Base-by-base conservation (phyloP, 257 asterid genomes). In the Petunia secreta region DNA sequence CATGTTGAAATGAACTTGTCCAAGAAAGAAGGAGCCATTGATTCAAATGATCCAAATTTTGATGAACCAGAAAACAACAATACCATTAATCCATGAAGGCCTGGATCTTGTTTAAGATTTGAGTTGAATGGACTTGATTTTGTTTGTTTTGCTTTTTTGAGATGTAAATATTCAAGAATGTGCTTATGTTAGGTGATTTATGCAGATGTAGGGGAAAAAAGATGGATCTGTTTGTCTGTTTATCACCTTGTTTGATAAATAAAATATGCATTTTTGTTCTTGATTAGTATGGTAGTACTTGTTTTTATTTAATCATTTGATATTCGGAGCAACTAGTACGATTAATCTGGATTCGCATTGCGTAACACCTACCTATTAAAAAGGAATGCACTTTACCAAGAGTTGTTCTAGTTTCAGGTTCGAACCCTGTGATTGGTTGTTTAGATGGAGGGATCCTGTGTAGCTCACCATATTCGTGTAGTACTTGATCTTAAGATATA, bases 21-120 rank as follows among this genome's bases (percentile, higher is more conserved):
- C 78, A 85, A 59, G 63, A 85, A 85, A 79, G 87, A 80, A n/a
- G 53, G 4, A 36, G 87, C 83, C 50, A 14, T 89, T 57, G 94
- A 91, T 74, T 87, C 84, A 62, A 88, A 91, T 3, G 93, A 91
- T 59, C 95, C 91, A 0, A 88, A 90, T 85, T 87, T 81, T 63
- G 95, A 89, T 44, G 97, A 93, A 74, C 85, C 91, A 6, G 90
- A 88, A 0, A 75, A 55, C 25, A 57, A 37, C 5, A 13, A 44
- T 8, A 46, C n/a, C 41, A 50, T 25, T 2, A 1, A 62, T 2
- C 39, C 62, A 2, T 60, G 58, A 71, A 71, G 25, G 25, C 2
- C 7, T 71, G 3, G 3, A 16, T 11, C 8, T n/a, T 0, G 1
- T 4, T 44, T 44, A 13, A 50, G 0, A 13, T 7, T 50, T 50